Conservation (phyloP, 768 basidiomycete species). For the Obba rivulosa region DNA sequence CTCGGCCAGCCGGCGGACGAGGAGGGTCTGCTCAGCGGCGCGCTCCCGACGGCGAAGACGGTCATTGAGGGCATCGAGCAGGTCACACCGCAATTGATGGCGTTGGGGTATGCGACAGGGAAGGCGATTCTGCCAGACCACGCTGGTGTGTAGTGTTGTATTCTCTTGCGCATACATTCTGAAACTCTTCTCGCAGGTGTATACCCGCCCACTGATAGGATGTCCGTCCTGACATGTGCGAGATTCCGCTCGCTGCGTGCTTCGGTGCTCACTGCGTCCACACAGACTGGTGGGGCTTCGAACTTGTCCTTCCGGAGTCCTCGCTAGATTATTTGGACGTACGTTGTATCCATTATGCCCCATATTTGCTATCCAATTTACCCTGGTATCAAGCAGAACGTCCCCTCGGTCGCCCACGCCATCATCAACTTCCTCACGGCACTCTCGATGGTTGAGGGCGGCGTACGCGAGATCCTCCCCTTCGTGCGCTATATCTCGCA, state of each 20-base stretch:
- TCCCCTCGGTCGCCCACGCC: conserved; percentile 53
- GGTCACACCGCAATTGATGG: conserved; percentile 74
- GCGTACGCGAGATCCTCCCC: conserved; percentile 77
- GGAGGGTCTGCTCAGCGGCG: conserved; percentile 63
- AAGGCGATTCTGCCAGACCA: conserved; percentile 62
- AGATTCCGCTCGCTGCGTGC: too few species aligned
- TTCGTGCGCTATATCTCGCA: conserved; percentile 80
- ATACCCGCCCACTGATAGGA: conserved; percentile 69
- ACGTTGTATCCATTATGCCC: conserved; percentile 18
- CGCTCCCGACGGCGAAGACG: conserved; percentile 70
- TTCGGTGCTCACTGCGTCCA: not conserved
- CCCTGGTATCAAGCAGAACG: conserved; percentile 35
- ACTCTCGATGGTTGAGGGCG: conserved; percentile 61
- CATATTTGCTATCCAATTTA: not conserved
- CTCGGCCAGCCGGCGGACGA: conserved; percentile 70
- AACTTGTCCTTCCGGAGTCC: conserved; percentile 69
- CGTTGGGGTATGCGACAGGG: conserved; percentile 73
- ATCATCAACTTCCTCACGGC: conserved; percentile 75
- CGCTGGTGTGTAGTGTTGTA: conserved; percentile 31
- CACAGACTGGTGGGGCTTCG: conserved; percentile 89
- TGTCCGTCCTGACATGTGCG: conserved; percentile 78
- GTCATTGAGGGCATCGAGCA: conserved; percentile 62
- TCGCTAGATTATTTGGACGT: conserved; percentile 57
- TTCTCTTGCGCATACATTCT: not conserved
- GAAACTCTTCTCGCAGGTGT: conserved; percentile 35